Evolutionary conservation across 441 rosid genomes (phyloP), one percentile per base, ranked within the genome.

Genomic region (Lagerstroemia fauriei): DNA sequence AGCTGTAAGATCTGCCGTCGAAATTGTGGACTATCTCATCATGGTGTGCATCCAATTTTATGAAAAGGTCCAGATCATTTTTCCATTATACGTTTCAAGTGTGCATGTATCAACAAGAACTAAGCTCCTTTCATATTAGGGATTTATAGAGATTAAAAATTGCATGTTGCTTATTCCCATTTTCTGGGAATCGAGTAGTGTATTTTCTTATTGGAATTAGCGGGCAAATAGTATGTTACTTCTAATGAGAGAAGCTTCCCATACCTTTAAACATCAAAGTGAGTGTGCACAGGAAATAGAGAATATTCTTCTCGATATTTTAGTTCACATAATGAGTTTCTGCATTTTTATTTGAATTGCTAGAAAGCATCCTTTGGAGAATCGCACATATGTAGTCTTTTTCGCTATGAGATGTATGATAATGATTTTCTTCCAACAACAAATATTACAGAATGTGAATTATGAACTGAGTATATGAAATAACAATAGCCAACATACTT

Each of bases 151-250:
- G 20, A 32, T 22, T 24, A 61, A 32, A 38, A n/a, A n/a, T 14
- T 59, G 27, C n/a, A 18, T n/a, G 32, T 31, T 29, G 44, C 27
- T 41, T 9, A 41, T 44, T 7, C 46, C n/a, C n/a, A n/a, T n/a
- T n/a, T 41, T 74, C 53, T 63, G 18, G 17, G 34, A 17, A 17
- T n/a, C 41, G 9, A 17, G 53, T 4, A 34, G 18, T 75, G n/a
- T 4, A 11, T 4, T 32, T 75, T 24, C 14, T 76, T 13, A 24
- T 38, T 34, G 22, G 20, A 65, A 48, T 51, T 25, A 77, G 85
- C 92, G 89, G 93, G 90, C 86, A 63, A 94, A 93, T 85, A 88
- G 87, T 80, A 73, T 89, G 32, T 82, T 90, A 17, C 89, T 85
- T 38, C 77, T 90, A 84, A 16, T 88, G 0, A 87, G 92, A 38